Evolutionary conservation across 305 asterid species (phyloP).

Genomic region (Fraxinus ornus): DNA sequence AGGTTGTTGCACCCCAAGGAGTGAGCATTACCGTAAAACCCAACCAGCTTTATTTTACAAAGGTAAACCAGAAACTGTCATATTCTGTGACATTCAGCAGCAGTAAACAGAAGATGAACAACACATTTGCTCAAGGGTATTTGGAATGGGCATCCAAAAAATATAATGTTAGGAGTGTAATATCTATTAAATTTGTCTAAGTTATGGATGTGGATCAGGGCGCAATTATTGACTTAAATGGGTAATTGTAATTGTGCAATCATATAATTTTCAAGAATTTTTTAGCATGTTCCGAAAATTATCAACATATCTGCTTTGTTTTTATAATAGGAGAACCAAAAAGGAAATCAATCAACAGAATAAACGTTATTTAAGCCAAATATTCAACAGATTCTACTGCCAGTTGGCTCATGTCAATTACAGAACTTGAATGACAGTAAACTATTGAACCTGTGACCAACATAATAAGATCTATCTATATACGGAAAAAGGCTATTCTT

Average conservation of each 20-base stretch:
- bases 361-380: not conserved
- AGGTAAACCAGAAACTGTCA: conserved; percentile 29
- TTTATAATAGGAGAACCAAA: not conserved
- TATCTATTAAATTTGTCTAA: conserved; percentile 25
- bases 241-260: not conserved
- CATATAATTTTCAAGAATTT: not conserved
- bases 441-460: not conserved
- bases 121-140: conserved; percentile 28
- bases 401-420: not conserved
- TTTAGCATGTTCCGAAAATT: not conserved
- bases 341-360: not conserved
- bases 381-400: not conserved
- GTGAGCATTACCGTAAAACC: conserved; percentile 31
- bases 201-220: not conserved
- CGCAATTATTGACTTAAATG: not conserved
- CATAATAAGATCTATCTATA: not conserved
- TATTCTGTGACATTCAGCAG: conserved; percentile 36
- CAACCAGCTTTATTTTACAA: conserved; percentile 22
- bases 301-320: not conserved
- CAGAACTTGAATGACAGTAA: not conserved
- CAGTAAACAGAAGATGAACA: not conserved
- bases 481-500: conserved; percentile 18
- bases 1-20: conserved; percentile 27
- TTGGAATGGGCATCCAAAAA: conserved; percentile 32
- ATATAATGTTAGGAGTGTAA: conserved; percentile 27